Percentiles rank a stretch among this genome's conserved stretches.
These are phyloP conservation scores for Microbotryomycetes sp. DNA, from an alignment of 1,284 basidiomycete species.

Conservation along the genomic window DNA sequence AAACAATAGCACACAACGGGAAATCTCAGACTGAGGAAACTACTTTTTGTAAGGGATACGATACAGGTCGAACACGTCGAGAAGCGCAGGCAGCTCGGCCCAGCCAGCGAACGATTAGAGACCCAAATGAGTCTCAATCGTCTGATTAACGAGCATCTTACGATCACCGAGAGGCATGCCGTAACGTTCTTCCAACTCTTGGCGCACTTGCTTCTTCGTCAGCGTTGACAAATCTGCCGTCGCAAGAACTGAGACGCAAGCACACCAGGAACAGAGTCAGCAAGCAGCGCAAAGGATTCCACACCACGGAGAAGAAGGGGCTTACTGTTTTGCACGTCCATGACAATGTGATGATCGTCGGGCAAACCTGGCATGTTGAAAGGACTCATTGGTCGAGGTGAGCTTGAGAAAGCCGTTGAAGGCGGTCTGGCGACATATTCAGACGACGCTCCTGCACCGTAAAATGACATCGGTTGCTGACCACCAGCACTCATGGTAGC, in stretches of 20 bases:
- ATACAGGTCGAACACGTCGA: too few species aligned
- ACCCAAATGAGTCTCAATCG: slow-evolving; percentile 28
- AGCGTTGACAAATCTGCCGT: slow-evolving; percentile 76
- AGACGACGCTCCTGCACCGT: neutral
- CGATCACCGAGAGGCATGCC: slow-evolving; percentile 22
- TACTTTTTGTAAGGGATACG: too few species aligned
- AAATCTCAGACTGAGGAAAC: too few species aligned
- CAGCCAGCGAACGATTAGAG: neutral
- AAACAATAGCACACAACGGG: too few species aligned
- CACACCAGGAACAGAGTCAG: slow-evolving; percentile 39
- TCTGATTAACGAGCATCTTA: slow-evolving; percentile 34
- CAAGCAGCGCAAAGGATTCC: neutral
- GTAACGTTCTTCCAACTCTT: slow-evolving; percentile 50
- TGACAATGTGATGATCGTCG: slow-evolving; percentile 22
- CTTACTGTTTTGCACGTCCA: slow-evolving; percentile 30
- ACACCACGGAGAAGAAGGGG: neutral
- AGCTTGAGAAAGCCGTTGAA: slow-evolving; percentile 10
- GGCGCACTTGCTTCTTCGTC: slow-evolving; percentile 81
- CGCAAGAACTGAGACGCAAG: slow-evolving; percentile 63
- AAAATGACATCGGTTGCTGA: slow-evolving; percentile 17
- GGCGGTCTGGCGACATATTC: slow-evolving; percentile 4
- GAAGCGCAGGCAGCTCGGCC: too few species aligned
- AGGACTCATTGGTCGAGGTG: neutral
- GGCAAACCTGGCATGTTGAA: neutral
- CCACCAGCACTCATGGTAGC: neutral